phyloP scores from a whole-genome alignment of 2,329 filamentous ascomycete species.

The Beauveria bassiana region DNA sequence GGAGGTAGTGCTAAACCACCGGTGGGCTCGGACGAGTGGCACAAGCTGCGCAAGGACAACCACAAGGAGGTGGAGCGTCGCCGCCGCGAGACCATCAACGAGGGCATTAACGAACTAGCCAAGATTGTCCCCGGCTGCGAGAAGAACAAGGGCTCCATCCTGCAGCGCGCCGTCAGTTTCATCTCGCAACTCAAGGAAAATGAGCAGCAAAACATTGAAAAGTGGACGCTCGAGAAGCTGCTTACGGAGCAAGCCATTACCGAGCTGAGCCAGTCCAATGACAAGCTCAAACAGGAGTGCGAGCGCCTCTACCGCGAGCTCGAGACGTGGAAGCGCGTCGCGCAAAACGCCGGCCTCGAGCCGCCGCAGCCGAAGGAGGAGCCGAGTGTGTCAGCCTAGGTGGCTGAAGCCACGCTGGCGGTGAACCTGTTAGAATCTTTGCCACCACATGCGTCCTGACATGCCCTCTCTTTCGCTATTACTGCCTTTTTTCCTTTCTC shows the following conservation, averaged over 20 bases:
- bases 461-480: not conserved
- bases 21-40: constrained; percentile 97
- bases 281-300: constrained; percentile 76
- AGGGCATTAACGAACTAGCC: constrained; percentile 95
- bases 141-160: constrained; percentile 97
- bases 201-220: constrained; percentile 87
- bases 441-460: not conserved
- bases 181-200: constrained; percentile 93
- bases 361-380: constrained; percentile 33
- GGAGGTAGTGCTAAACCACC: constrained; percentile 61
- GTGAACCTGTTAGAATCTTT: not conserved
- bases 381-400: constrained; percentile 15
- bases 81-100: constrained; percentile 95
- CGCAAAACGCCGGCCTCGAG: constrained; percentile 51
- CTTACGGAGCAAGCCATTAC: constrained; percentile 82
- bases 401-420: not conserved
- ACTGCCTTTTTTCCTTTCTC: not conserved
- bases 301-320: constrained; percentile 71
- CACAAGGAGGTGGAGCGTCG: constrained; percentile 99
- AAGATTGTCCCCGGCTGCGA: constrained; percentile 97
- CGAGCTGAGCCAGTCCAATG: constrained; percentile 79
- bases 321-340: constrained; percentile 69
- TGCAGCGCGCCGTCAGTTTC: constrained; percentile 88
- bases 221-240: constrained; percentile 87
- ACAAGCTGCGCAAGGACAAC: constrained; percentile 93